These are phyloP conservation scores for Scleroderma citrinum DNA, from an alignment of 768 basidiomycete species.

Conservation along the genomic window DNA sequence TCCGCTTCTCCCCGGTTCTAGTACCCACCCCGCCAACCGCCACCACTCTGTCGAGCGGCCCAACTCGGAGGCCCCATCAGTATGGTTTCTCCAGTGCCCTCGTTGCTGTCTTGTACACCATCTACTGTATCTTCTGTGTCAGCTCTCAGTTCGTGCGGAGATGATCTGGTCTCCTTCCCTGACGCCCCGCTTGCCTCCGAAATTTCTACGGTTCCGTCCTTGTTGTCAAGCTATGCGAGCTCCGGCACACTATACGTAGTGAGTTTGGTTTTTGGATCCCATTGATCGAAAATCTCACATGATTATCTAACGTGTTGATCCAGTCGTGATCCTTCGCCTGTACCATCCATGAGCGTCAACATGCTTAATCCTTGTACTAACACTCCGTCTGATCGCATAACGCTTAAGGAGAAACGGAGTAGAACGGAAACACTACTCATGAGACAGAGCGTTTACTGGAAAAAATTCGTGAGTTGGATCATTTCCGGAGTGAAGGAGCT, in stretches of 20 bases:
- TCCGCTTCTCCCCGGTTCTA: neutral
- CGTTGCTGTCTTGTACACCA: conserved; percentile 32
- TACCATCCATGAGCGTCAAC: conserved; percentile 41
- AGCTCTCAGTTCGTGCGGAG: conserved; percentile 39
- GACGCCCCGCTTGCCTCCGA: conserved; percentile 22
- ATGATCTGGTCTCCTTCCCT: conserved; percentile 16
- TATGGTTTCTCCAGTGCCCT: conserved; percentile 27
- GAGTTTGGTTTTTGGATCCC: conserved; percentile 15
- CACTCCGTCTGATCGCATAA: conserved; percentile 43
- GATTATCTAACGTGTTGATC: conserved; percentile 19
- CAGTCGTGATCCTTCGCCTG: conserved; percentile 29
- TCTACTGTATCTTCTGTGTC: conserved; percentile 37
- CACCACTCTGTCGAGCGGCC: conserved; percentile 29
- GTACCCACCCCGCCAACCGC: conserved; percentile 6
- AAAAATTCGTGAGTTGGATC: conserved; percentile 59
- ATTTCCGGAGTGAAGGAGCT: conserved; percentile 55
- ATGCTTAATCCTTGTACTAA: conserved; percentile 43
- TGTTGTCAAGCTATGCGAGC: conserved; percentile 42
- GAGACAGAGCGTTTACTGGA: conserved; percentile 48
- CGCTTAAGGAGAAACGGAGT: conserved; percentile 28
- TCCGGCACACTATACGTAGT: conserved; percentile 24
- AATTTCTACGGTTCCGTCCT: conserved; percentile 53
- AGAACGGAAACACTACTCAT: conserved; percentile 30
- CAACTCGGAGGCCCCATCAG: conserved; percentile 17
- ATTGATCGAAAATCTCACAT: conserved; percentile 1